These are phyloP conservation scores for Heimioporus sp. DNA, from an alignment of 768 basidiomycete species.

Conservation along the genomic window DNA sequence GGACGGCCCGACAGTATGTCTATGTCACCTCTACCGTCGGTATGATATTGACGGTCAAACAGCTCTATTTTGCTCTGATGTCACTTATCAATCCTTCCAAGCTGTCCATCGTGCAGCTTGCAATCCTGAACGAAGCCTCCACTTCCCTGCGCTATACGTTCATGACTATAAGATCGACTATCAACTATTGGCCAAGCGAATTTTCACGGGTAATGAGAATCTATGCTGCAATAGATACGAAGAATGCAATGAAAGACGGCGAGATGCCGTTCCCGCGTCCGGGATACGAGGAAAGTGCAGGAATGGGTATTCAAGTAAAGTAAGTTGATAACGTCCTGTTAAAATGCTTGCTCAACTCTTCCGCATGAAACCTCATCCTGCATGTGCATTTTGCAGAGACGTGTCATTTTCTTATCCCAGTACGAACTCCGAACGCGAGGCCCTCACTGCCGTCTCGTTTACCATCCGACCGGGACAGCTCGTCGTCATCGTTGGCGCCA, in stretches of 20 bases:
- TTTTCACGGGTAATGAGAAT: constrained; percentile 22
- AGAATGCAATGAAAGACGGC: constrained; percentile 28
- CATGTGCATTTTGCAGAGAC: constrained; percentile 34
- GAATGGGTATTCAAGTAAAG: constrained; percentile 20
- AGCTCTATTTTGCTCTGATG: constrained; percentile 31
- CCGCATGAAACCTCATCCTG: background rate
- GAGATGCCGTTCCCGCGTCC: constrained; percentile 21
- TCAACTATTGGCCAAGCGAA: constrained; percentile 9
- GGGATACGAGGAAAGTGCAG: constrained; percentile 7
- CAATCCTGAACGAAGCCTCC: constrained; percentile 28
- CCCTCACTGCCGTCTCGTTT: too few relatives aligned
- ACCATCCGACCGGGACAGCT: too few relatives aligned
- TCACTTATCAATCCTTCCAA: constrained; percentile 25
- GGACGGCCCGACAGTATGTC: constrained; percentile 18
- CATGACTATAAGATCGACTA: constrained; percentile 2
- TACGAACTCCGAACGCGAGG: constrained; percentile 18
- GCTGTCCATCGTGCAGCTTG: constrained; percentile 30
- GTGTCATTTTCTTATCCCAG: constrained; percentile 55
- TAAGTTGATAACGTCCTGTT: background rate
- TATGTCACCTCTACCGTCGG: background rate
- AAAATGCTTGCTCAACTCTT: too few relatives aligned
- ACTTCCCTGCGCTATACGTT: constrained; percentile 23
- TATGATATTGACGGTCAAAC: background rate
- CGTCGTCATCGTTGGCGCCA: too few relatives aligned
- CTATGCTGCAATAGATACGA: constrained; percentile 18